Conservation (phyloP, 352 stramenopile genomes). For the Globisporangium yorkense region DNA sequence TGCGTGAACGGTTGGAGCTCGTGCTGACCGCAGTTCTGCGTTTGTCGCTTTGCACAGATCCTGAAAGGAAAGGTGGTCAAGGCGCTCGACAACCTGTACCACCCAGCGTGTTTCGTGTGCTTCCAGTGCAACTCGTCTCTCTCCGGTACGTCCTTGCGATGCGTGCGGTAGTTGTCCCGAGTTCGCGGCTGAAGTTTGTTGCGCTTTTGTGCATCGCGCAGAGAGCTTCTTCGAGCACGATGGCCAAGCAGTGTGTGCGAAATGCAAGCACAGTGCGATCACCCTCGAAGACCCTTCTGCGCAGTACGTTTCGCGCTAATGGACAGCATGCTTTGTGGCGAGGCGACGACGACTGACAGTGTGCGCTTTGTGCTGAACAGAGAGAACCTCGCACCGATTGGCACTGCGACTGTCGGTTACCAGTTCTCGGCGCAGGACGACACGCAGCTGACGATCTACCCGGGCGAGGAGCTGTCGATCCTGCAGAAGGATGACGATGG, state of each 20-base stretch:
- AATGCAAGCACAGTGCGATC: constrained; percentile 77
- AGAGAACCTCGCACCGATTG: constrained; percentile 41
- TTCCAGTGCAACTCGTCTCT: constrained; percentile 70
- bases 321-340: not conserved
- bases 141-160: constrained; percentile 34
- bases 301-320: constrained; percentile 25
- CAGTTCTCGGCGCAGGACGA: constrained; percentile 74
- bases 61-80: constrained; percentile 85
- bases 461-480: constrained; percentile 68
- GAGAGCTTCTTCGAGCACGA: constrained; percentile 84
- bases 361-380: constrained; percentile 13
- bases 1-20: not conserved
- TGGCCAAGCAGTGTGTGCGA: constrained; percentile 63
- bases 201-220: constrained; percentile 15
- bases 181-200: constrained; percentile 4
- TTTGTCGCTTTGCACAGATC: constrained; percentile 19
- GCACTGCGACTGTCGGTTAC: constrained; percentile 61
- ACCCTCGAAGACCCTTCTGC: constrained; percentile 32
- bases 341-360: not conserved
- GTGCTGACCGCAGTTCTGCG: not conserved
- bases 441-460: constrained; percentile 79
- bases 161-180: not conserved
- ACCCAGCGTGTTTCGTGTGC: constrained; percentile 81
- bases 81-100: constrained; percentile 78
- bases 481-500: constrained; percentile 84